Base-by-base conservation (phyloP, 441 rosid species). In the Erodium moschatum region DNA sequence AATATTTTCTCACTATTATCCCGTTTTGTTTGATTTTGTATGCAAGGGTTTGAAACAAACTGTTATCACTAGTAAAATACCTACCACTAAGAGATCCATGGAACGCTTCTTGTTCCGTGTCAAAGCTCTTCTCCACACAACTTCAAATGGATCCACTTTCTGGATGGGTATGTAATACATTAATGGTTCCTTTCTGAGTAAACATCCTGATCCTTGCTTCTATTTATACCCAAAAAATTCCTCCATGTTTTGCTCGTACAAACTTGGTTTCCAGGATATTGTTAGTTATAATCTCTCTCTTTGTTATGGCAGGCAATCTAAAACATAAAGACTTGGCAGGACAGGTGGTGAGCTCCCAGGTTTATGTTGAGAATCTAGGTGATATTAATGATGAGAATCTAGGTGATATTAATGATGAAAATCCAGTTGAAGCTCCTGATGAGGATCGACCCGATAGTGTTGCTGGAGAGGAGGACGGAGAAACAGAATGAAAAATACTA, bases 91-190 rank as follows among this genome's bases (percentile, higher is more conserved):
- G 75, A 81, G 92, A 74, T 81, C 97, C 27, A 70, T 91, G 83
- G 97, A 91, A 74, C 96, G 96, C 33, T 87, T 86, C 80, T 69
- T 91, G 78, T 91, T 91, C 79, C 83, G 76, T 33, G 96, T 91
- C 67, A 91, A 91, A 79, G 87, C 87, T 77, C 97, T 89, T 85
- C 85, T 91, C 69, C 90, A 86, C 75, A 31, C 35, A 31, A 78
- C 89, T 67, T 72, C 92, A 69, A 85, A 79, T 35, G 89, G 85
- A 56, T 79, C 89, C 79, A 82, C 85, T 72, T 91, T 89, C 79
- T 91, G 96, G 96, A 84, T 91, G 91, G 97, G 96, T 91, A 88
- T 31, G 35, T 31, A 3, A 31, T 31, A 31, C 35, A 31, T 3
- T 31, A 31, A 31, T 31, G 35, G 5, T 31, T 31, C 35, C 35